Base-by-base conservation (phyloP, 257 asterid genomes). In the Thymus quinquecostatus region DNA sequence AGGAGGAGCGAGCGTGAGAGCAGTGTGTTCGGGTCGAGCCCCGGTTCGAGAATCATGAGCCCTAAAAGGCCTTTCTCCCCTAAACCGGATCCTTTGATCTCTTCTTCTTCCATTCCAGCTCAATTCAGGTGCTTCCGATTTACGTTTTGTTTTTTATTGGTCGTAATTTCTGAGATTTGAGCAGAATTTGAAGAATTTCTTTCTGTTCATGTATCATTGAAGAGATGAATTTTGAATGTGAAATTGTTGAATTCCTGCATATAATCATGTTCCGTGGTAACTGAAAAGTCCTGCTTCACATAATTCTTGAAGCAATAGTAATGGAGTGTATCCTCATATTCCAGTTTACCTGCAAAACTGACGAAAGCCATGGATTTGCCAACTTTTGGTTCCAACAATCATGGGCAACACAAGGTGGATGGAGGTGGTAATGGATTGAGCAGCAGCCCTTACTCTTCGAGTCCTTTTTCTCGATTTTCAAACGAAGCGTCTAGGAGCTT, bases 11-110 rank as follows among this genome's bases (percentile, higher is more conserved):
- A 81, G n/a, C 71, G 73, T 47, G 83, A 75, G 38, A 53, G 58
- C 11, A 27, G 29, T 30, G n/a, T 60, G 13, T 65, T 75, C 32
- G 82, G 86, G 50, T 83, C 92, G 14, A 80, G 43, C 48, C 84
- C 96, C 0, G 79, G 90, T 64, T 86, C 92, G 0, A 69, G 87
- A 75, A 53, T 64, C 61, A 77, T 77, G 71, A 93, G 96, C 81
- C 97, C 98, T 9, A 77, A 28, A 53, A 53, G 58, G 32, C 32
- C 32, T 55, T 74, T 82, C 62, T 74, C 88, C 2, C 84, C 88
- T 29, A 86, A 64, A 48, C 50, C 79, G 63, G 91, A 85, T 56
- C 81, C 75, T 79, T 75, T 82, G 41, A 83, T n/a, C n/a, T n/a
- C 78, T 63, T 59, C 88, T 73, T 89, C 88, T 73, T 89, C 88